A percentile compares a stretch with the other conserved stretches of the same genome.
phyloP scores from a whole-genome alignment of 163 green algal species.

The Chloroidium sp. region DNA sequence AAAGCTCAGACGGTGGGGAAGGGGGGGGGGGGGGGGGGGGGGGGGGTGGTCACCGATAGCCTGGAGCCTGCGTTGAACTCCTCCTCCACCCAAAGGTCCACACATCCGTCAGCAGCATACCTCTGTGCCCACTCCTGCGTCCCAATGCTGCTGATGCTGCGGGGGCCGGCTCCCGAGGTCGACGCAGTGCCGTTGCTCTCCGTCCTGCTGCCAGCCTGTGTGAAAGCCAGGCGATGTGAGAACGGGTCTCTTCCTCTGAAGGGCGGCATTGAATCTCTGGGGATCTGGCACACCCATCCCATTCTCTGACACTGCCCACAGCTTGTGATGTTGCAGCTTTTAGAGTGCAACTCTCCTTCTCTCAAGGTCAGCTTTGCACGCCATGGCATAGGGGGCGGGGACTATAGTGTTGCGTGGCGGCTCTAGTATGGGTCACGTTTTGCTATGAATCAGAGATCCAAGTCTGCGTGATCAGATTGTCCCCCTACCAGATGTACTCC shows the following conservation, averaged over 20 bases:
- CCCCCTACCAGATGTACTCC: no score
- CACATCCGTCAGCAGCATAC: slow-evolving; percentile 73
- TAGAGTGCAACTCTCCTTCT: neutral
- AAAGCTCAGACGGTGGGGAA: neutral
- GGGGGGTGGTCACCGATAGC: neutral
- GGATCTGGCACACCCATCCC: neutral
- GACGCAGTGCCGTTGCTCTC: neutral
- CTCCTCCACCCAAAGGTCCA: slow-evolving; percentile 89
- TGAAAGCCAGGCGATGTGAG: neutral
- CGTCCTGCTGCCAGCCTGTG: neutral
- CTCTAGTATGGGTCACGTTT: no score
- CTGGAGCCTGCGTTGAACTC: slow-evolving; percentile 87
- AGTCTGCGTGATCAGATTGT: no score
- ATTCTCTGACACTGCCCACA: neutral
- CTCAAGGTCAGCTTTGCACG: no score
- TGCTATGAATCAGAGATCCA: no score
- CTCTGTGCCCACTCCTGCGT: slow-evolving; percentile 74
- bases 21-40: no score
- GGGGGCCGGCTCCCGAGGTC: neutral
- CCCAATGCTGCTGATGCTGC: slow-evolving; percentile 60
- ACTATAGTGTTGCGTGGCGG: no score
- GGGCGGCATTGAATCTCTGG: neutral
- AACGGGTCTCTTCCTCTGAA: no score
- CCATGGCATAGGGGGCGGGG: no score
- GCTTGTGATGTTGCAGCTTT: neutral